These are phyloP conservation scores for Rhodamnia rubescens DNA, from an alignment of 345 rosid species.

Conservation along the genomic window DNA sequence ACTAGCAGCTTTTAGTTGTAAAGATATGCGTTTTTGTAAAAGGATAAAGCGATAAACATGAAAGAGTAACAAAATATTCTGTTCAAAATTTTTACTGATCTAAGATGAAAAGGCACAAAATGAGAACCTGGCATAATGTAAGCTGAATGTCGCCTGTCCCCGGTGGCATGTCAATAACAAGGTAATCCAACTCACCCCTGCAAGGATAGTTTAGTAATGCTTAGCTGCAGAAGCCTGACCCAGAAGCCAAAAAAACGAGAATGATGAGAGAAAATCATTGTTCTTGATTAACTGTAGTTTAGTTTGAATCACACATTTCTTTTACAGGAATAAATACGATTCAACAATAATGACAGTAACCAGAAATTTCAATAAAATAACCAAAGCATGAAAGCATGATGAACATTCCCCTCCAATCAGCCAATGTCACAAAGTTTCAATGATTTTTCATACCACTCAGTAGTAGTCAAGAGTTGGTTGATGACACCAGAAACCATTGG, in stretches of 20 bases:
- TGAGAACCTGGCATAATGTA: slow-evolving; percentile 80
- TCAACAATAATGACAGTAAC: not conserved
- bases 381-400: not conserved
- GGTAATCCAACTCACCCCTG: slow-evolving; percentile 99
- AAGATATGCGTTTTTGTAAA: not conserved
- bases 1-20: not conserved
- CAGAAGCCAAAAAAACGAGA: not conserved
- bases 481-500: slow-evolving; percentile 99
- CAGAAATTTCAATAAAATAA: not conserved
- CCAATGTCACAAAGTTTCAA: not conserved
- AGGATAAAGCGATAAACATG: not conserved
- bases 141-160: slow-evolving; percentile 99
- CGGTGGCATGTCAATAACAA: slow-evolving; percentile 97
- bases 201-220: not conserved
- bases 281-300: not conserved
- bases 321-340: not conserved
- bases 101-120: not conserved
- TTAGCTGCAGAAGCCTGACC: not conserved
- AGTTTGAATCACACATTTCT: not conserved
- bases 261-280: not conserved
- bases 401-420: not conserved
- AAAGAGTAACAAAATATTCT: not conserved
- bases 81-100: not conserved
- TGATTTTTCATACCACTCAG: slow-evolving; percentile 56
- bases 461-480: slow-evolving; percentile 78